Conservation (phyloP, 1,139 yeast genomes). For the Saccharomyces hybrid region DNA sequence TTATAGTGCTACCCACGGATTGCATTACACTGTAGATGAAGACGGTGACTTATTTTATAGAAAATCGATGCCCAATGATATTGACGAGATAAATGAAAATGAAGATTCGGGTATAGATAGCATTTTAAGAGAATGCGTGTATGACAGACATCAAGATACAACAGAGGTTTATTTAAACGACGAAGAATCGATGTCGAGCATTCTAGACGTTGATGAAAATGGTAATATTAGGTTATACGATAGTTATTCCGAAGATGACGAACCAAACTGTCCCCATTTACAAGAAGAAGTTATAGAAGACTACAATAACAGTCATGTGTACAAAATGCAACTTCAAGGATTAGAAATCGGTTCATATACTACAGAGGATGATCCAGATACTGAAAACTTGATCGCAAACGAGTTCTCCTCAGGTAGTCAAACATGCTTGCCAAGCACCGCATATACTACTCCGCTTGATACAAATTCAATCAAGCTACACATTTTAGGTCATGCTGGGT, state of each 20-base stretch:
- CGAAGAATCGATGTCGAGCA: constrained; percentile 8
- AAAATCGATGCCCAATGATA: not conserved
- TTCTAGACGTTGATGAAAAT: constrained; percentile 17
- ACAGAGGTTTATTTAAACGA: not conserved
- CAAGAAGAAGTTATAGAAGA: constrained; percentile 17
- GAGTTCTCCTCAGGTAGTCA: not conserved
- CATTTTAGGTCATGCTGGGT: not conserved
- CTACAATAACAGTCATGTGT: constrained; percentile 17
- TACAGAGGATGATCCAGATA: not conserved
- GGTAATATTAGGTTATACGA: constrained; percentile 8
- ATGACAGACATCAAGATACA: not conserved
- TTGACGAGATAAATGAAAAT: constrained; percentile 3
- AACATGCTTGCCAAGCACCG: not conserved
- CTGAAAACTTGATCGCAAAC: not conserved
- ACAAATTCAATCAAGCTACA: not conserved
- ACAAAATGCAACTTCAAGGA: constrained; percentile 9
- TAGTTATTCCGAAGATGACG: constrained; percentile 4
- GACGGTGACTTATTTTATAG: constrained; percentile 24
- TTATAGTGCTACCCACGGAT: constrained; percentile 18
- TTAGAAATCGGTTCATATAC: not conserved
- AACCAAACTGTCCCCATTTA: constrained; percentile 7
- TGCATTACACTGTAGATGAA: constrained; percentile 18
- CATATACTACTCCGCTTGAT: not conserved
- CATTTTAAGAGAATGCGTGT: not conserved
- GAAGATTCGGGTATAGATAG: constrained; percentile 1